Conservation (phyloP, 345 rosid genomes). For the Euclidium syriacum region DNA sequence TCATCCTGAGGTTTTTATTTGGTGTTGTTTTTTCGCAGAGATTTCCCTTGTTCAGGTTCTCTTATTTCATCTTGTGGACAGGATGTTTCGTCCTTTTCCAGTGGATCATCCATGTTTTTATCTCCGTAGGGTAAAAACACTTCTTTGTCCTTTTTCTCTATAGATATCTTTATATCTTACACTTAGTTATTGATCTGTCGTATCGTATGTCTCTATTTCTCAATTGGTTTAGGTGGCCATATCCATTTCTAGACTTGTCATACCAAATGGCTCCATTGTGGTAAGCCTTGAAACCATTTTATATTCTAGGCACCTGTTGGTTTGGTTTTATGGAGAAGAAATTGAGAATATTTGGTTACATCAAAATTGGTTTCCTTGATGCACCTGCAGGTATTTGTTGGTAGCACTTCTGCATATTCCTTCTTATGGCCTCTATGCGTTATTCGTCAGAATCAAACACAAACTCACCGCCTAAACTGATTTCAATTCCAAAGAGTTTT, state of each 20-base stretch:
- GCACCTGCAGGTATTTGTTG: slow-evolving; percentile 43
- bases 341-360: background rate
- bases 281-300: slow-evolving; percentile 32
- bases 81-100: slow-evolving; percentile 51
- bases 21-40: slow-evolving; percentile 38
- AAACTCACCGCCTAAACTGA: slow-evolving; percentile 9
- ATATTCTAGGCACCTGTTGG: background rate
- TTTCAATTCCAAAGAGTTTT: background rate
- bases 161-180: background rate
- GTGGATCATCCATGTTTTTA: slow-evolving; percentile 53
- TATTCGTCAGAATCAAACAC: slow-evolving; percentile 38
- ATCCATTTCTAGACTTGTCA: slow-evolving; percentile 61
- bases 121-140: slow-evolving; percentile 35
- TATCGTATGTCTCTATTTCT: background rate
- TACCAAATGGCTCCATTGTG: slow-evolving; percentile 53
- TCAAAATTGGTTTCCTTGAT: background rate
- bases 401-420: slow-evolving; percentile 55
- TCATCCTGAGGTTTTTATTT: background rate
- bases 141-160: background rate
- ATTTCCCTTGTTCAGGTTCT: slow-evolving; percentile 59
- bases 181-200: slow-evolving; percentile 3
- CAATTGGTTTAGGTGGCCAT: slow-evolving; percentile 57
- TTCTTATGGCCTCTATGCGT: slow-evolving; percentile 45
- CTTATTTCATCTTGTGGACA: slow-evolving; percentile 65
- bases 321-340: background rate